A percentile compares a stretch with the other conserved stretches of the same genome.
phyloP scores from a whole-genome alignment of 1,284 basidiomycete species.

The Rhodotorula sp. region DNA sequence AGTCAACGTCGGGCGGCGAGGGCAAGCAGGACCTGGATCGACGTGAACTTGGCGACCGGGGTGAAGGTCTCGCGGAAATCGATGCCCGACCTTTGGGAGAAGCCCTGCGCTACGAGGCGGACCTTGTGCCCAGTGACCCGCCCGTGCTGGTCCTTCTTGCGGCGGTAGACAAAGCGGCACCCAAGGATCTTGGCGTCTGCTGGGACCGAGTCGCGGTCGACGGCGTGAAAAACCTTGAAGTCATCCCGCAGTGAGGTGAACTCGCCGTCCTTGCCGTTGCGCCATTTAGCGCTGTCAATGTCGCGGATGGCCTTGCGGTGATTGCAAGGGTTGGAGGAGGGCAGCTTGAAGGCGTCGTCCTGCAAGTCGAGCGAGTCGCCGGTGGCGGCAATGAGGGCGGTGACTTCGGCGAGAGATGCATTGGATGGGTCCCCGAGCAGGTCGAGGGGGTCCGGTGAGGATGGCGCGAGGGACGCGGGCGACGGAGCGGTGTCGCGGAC shows the following conservation, averaged over 20 bases:
- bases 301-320: conserved; percentile 2
- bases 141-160: conserved; percentile 52
- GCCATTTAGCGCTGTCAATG: background rate
- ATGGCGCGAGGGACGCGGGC: no score
- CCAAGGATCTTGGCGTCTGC: conserved; percentile 41
- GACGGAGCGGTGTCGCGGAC: no score
- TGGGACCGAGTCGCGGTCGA: conserved; percentile 31
- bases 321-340: background rate
- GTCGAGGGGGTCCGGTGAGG: no score
- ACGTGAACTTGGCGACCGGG: conserved; percentile 52
- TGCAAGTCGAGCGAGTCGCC: background rate
- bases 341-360: background rate
- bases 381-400: background rate
- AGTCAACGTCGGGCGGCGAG: no score
- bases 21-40: no score
- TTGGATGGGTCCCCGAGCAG: no score
- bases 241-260: conserved; percentile 2
- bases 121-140: conserved; percentile 52
- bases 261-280: background rate
- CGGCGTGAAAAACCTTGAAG: conserved; percentile 7
- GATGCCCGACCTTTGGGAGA: conserved; percentile 55
- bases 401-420: no score
- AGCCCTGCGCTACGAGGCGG: conserved; percentile 55
- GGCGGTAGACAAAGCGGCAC: conserved; percentile 53
- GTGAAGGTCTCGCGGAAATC: conserved; percentile 57